Base-by-base conservation (phyloP, 768 basidiomycete genomes). In the Leccinum fibrillosum region DNA sequence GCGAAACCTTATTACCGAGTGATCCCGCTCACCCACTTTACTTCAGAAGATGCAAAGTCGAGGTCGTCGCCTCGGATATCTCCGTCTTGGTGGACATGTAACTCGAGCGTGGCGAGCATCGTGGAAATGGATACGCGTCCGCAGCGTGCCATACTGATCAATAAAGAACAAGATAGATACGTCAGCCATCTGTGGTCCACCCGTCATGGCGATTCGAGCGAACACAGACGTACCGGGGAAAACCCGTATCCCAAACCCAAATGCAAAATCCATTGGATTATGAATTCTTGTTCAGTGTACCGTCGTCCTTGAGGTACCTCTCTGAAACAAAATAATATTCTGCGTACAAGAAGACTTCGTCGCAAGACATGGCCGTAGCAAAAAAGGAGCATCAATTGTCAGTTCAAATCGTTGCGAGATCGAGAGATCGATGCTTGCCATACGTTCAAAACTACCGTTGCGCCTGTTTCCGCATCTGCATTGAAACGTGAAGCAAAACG, bases 61-160 rank as follows among this genome's bases (percentile, higher is more conserved):
- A 37, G 13, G 13, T 57, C 49, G 0, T 62, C 54, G 1, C 49
- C 56, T 12, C 54, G n/a, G 2, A 23, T 2, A 25, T n/a, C n/a
- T 9, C 17, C 39, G 39, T 60, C 58, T 42, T 35, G 39, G 35
- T n/a, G 32, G 23, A n/a, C 28, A 21, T 15, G 17, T 23, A 64
- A 61, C 1, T 56, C 56, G 28, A 66, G 21, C 2, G 52, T 63
- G 5, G 64, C 55, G 11, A 63, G 64, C 58, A 66, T 66, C 13
- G 52, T 59, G 30, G 34, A 19, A 21, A 49, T 25, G 23, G 5
- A 47, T 11, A 21, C n/a, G 56, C 56, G 39, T 57, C 61, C 0
- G 54, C 61, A 0, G 51, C 23, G 32, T 55, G 11, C 7, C 54
- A 52, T n/a, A 44, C 57, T 66, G 1, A 19, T 49, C 4, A 28